Evolutionary conservation across 371 early-diverging fungal genomes (phyloP), one percentile per base, ranked within the genome.

Genomic region (Mortierella sp.): DNA sequence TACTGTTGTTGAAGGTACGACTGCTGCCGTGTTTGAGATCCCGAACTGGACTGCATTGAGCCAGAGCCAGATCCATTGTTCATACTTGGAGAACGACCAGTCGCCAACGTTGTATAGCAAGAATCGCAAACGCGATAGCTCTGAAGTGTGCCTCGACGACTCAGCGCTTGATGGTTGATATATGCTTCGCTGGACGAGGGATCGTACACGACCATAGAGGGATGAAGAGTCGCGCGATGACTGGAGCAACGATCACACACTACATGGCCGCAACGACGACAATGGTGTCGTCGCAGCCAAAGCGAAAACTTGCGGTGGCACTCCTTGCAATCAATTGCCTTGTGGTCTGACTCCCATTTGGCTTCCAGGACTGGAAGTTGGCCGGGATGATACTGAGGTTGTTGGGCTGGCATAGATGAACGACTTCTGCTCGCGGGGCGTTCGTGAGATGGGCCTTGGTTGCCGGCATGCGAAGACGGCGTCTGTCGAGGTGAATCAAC

Each of bases 251-350:
- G 84, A 83, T 95, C 95, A 82, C 97, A 97, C 34, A 95, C 94
- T 72, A 96, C 92, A 11, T 92, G 87, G 26, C 97, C 97, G 91
- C 97, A 97, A n/a, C 96, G 94, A 78, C 96, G 92, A 79, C 97
- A 96, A 80, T 96, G 97, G 80, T 96, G 97, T 58, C 95, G 91
- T 54, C 97, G 88, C 4, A 95, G 79, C 88, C 68, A 92, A 74
- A 92, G 88, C 42, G 90, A 93, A 76, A 97, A 96, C 52, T 91
- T 89, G 54, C 93, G 88, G 31, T 88, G 83, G 78, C 96, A 96
- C n/a, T 90, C 89, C 28, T 91, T 88, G 81, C 97, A 97, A 28
- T 90, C 89, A 0, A 84, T 74, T 0, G 93, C 94, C n/a, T 93
- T 91, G 10, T 92, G 91, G 78, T 96, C 96, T 3, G 91, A 88